Percentiles rank a stretch among this genome's conserved stretches.
Evolutionary conservation across 192 early-diverging fungal genomes (phyloP).

Genomic region (Gaertneriomyces sp.): DNA sequence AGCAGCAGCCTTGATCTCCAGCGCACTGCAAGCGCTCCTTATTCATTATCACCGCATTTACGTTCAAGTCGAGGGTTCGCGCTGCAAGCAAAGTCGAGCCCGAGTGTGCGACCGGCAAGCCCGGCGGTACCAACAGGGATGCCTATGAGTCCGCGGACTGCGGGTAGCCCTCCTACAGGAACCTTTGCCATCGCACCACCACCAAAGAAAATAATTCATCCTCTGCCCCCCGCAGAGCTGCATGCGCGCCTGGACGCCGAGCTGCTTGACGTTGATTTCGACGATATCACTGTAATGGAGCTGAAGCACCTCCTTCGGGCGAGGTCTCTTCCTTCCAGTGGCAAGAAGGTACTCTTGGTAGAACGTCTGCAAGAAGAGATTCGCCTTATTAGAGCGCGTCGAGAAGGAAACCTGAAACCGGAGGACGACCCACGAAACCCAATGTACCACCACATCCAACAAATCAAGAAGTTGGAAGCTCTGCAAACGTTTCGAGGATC

Average conservation of each 20-base stretch:
- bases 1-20: too few species aligned
- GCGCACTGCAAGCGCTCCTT: too few species aligned
- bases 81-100: too few species aligned
- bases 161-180: too few species aligned
- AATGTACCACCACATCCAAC: slow-evolving; percentile 27
- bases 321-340: slow-evolving; percentile 63
- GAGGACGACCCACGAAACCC: slow-evolving; percentile 31
- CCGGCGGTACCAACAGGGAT: too few species aligned
- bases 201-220: neutral
- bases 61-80: too few species aligned
- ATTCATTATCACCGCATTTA: too few species aligned
- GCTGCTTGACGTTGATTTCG: slow-evolving; percentile 62
- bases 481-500: slow-evolving; percentile 15
- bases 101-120: too few species aligned
- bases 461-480: slow-evolving; percentile 15
- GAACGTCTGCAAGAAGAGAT: slow-evolving; percentile 62
- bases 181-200: too few species aligned
- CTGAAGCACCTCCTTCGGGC: slow-evolving; percentile 69
- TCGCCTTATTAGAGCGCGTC: slow-evolving; percentile 9
- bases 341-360: slow-evolving; percentile 70
- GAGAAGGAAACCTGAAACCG: slow-evolving; percentile 19
- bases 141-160: too few species aligned
- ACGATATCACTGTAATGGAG: slow-evolving; percentile 71
- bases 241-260: slow-evolving; percentile 55
- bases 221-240: slow-evolving; percentile 22